A percentile compares a stretch with the other conserved stretches of the same genome.
These are phyloP conservation scores for Arxiozyma bovina DNA, from an alignment of 1,139 yeast genomes.

Conservation along the genomic window DNA sequence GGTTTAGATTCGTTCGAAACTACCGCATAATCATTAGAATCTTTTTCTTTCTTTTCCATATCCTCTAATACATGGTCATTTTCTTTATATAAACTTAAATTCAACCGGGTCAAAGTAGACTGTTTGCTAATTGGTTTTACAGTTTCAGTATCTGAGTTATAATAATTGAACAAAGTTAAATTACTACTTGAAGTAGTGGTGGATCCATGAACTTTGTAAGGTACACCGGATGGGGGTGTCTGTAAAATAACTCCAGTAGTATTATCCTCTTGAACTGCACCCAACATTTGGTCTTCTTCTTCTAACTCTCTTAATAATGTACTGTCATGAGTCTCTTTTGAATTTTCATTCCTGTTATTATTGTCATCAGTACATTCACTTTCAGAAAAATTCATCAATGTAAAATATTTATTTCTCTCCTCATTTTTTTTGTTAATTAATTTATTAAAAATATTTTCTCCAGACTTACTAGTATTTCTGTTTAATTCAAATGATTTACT, in stretches of 20 bases:
- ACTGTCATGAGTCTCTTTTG: background rate
- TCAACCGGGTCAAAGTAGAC: constrained; percentile 5
- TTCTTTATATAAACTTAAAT: constrained; percentile 16
- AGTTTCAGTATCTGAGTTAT: background rate
- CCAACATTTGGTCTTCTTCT: constrained; percentile 10
- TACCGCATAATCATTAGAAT: background rate
- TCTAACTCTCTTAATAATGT: constrained; percentile 10
- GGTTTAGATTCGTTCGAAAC: background rate
- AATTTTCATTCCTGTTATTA: background rate
- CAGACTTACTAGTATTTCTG: constrained; percentile 16
- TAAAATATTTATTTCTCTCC: constrained; percentile 1
- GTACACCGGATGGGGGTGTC: background rate
- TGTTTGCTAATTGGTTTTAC: background rate
- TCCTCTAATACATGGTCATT: constrained; percentile 8
- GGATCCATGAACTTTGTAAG: background rate
- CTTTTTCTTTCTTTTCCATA: background rate
- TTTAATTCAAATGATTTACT: constrained; percentile 27
- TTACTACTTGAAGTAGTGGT: background rate
- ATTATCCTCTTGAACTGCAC: constrained; percentile 1
- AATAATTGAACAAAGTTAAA: background rate
- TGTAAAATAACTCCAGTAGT: background rate
- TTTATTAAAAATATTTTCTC: constrained; percentile 13
- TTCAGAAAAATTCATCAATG: constrained; percentile 11
- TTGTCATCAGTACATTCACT: background rate
- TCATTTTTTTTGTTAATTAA: constrained; percentile 13